Base-by-base conservation (phyloP, 2,329 filamentous ascomycete species). In the Botryotinia narcissicola region DNA sequence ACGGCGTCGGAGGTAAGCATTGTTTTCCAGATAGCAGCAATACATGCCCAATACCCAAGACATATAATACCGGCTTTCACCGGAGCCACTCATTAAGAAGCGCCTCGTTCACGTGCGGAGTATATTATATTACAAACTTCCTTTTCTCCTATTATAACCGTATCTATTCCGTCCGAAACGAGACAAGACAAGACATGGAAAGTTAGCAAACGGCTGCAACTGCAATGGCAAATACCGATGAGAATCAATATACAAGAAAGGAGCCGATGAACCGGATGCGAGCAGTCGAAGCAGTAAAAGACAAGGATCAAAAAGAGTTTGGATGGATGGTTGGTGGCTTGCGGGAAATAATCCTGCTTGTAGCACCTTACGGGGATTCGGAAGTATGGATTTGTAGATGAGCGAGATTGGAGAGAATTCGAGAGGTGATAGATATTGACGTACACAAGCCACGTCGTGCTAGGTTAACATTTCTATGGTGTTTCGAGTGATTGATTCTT, bases 341-440 rank as follows among this genome's bases (percentile, higher is more conserved):
- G n/a, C 35, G 48, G 48, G 9, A 57, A 68, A 42, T 32, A 57
- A 32, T 42, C n/a, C 66, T 42, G 48, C 57, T 68, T 57, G 16
- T 42, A 22, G 66, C 35, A 68, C 18, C 0, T 42, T 16, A 20
- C 66, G n/a, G 48, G 48, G 48, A 68, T 57, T 42, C 48, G 37
- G 48, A 37, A 9, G 5, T 54, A 40, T 40, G 35, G 48, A 68
- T 68, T 42, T 57, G 64, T 42, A 68, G 48, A 68, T 68, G 48
- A 57, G 48, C 25, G 35, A 68, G 48, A 68, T 57, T 40, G 66
- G 25, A 42, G 48, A 57, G 35, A 68, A 57, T 57, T 68, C 22
- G 48, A 68, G 35, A 68, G 35, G 35, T 68, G 66, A 68, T 42
- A 68, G 48, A 68, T 68, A 57, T 68, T 57, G n/a, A 29, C 8